Evolutionary conservation across 2,329 filamentous ascomycete species (phyloP).

Genomic region (Colletotrichum lini): DNA sequence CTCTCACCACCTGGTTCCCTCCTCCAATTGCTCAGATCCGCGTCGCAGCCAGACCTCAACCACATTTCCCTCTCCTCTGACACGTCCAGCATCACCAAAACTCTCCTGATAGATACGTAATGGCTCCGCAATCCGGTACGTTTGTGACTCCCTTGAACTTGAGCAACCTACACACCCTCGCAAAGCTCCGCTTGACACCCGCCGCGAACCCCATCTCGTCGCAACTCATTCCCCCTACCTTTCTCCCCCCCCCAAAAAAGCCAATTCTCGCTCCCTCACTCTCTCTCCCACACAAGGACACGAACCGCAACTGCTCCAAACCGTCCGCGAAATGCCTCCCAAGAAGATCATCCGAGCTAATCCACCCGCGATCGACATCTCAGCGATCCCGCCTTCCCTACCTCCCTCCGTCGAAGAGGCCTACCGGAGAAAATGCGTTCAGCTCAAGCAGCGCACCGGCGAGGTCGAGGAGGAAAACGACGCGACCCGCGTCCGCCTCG

Average conservation of each 20-base stretch:
- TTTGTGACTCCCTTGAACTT: conserved; percentile 34
- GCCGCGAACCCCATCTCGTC: conserved; percentile 37
- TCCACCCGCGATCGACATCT: conserved; percentile 50
- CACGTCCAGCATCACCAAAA: conserved; percentile 3
- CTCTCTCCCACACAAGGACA: conserved; percentile 1
- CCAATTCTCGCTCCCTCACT: conserved; percentile 12
- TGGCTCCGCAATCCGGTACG: conserved; percentile 43
- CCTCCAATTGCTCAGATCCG: conserved; percentile 28
- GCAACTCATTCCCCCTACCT: conserved; percentile 28
- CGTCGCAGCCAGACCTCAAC: conserved; percentile 28
- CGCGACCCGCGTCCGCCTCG: conserved; percentile 82
- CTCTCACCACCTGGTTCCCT: conserved; percentile 29
- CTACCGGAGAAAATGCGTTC: conserved; percentile 96
- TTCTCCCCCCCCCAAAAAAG: conserved; percentile 7
- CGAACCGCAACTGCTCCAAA: background rate
- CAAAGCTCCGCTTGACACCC: conserved; percentile 41
- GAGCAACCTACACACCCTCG: conserved; percentile 27
- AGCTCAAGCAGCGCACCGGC: conserved; percentile 90
- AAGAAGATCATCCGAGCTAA: conserved; percentile 58
- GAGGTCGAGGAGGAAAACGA: conserved; percentile 96
- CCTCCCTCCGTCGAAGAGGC: conserved; percentile 95
- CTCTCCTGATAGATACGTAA: conserved; percentile 23
- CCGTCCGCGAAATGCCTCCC: conserved; percentile 49
- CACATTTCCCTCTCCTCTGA: conserved; percentile 16
- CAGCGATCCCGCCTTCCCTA: conserved; percentile 70